Evolutionary conservation across 768 basidiomycete genomes (phyloP).

Genomic region (Suillus weaverae): DNA sequence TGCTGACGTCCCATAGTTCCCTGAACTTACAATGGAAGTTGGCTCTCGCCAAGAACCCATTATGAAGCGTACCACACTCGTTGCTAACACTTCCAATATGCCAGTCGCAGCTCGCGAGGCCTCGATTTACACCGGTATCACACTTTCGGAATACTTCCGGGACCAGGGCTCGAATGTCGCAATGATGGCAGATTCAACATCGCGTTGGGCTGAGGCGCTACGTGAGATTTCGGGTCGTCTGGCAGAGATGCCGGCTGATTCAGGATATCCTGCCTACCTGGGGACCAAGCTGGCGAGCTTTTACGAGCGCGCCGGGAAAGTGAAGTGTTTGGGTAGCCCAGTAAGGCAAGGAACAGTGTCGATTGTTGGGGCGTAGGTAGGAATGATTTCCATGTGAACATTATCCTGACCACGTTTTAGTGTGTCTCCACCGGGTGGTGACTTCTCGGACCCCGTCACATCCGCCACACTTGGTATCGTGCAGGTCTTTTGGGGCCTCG

Average conservation of each 20-base stretch:
- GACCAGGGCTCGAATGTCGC: slow-evolving; percentile 97
- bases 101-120: slow-evolving; percentile 99
- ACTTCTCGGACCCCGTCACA: slow-evolving; percentile 98
- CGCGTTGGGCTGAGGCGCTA: slow-evolving; percentile 98
- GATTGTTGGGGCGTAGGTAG: slow-evolving; percentile 95
- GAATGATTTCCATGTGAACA: neutral
- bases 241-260: slow-evolving; percentile 99
- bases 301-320: slow-evolving; percentile 98
- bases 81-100: slow-evolving; percentile 99
- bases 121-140: slow-evolving; percentile 99
- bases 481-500: slow-evolving; percentile 99
- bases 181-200: slow-evolving; percentile 99
- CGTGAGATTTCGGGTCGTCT: slow-evolving; percentile 99
- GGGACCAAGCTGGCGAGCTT: slow-evolving; percentile 94
- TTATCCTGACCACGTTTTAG: slow-evolving; percentile 40
- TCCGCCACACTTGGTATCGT: slow-evolving; percentile 97
- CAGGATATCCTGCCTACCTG: slow-evolving; percentile 97
- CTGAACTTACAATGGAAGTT: slow-evolving; percentile 89
- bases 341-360: slow-evolving; percentile 90
- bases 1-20: slow-evolving; percentile 52
- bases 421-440: slow-evolving; percentile 98
- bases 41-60: slow-evolving; percentile 95
- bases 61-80: slow-evolving; percentile 99
- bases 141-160: slow-evolving; percentile 98
- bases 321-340: slow-evolving; percentile 88